Evolutionary conservation across 805 yeast species (phyloP).

Genomic region (Wickerhamomyces sydowiorum): DNA sequence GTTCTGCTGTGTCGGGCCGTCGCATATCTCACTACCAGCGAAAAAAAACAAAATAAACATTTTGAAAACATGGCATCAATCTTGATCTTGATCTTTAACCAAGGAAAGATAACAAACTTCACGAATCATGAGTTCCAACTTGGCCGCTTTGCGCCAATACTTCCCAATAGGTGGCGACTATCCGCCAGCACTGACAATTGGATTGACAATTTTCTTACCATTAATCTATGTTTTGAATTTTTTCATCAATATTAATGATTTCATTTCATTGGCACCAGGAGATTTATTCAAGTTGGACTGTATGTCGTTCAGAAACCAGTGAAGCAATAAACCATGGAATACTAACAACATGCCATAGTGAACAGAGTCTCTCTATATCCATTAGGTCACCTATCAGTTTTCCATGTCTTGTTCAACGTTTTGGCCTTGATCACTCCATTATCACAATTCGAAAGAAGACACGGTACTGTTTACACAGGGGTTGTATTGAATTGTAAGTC

Average conservation of each 20-base stretch:
- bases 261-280: constrained; percentile 48
- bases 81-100: too few species aligned
- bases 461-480: constrained; percentile 87
- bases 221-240: constrained; percentile 35
- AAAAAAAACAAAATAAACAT: background rate
- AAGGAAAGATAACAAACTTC: too few species aligned
- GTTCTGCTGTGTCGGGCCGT: too few species aligned
- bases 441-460: constrained; percentile 57
- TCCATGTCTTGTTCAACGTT: constrained; percentile 59
- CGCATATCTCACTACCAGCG: too few species aligned
- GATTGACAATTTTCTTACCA: constrained; percentile 49
- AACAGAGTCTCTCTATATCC: constrained; percentile 57
- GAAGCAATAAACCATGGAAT: background rate
- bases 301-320: constrained; percentile 2
- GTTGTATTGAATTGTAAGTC: constrained; percentile 51
- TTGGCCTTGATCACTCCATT: constrained; percentile 54
- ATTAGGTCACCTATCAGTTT: constrained; percentile 53
- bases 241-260: constrained; percentile 24
- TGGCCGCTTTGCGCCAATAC: background rate
- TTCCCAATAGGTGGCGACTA: constrained; percentile 17
- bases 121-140: background rate
- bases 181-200: constrained; percentile 61
- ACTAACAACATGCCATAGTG: constrained; percentile 3
- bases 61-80: too few species aligned
- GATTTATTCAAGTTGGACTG: constrained; percentile 43